Evolutionary conservation across 805 yeast species (phyloP), one percentile per base, ranked within the genome.

Genomic region (Teunomyces gatunensis): DNA sequence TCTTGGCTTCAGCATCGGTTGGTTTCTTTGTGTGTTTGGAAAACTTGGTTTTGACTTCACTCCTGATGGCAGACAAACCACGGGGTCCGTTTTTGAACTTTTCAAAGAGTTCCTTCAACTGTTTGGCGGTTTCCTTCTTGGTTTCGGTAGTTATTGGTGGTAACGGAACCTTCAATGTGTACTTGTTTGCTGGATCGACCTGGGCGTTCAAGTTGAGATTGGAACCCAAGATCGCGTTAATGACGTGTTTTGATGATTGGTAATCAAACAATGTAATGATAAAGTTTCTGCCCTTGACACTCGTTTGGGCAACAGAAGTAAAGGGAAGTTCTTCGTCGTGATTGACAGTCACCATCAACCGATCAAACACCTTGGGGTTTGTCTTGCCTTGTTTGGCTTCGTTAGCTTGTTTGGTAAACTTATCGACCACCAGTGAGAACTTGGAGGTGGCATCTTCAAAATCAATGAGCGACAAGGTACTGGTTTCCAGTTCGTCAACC

Each of bases 261-360:
- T 96, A 96, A 59, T 92, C 97, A 64, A 85, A 92, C 1, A 90
- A 91, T 0, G 96, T 89, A n/a, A 92, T 80, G 28, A 79, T 67
- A 45, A 89, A 72, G 54, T 81, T 75, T 56, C 87, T 77, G 5
- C 92, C 94, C 54, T 85, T 85, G 45, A 81, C 55, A 0, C 85
- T 69, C 2, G 92, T 84, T 51, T 84, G 84, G 1, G 96, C 96
- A 25, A 89, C 67, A 27, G 82, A 73, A 2, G 81, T 77, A 60
- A 85, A 85, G 2, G 75, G 75, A 1, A 60, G 61, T 6, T 69
- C 63, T 44, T 75, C 71, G 37, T 78, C 75, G 28, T 37, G 28
- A 30, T 74, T 76, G 3, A 79, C 56, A 13, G 71, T 68, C 13
- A 92, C 76, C 35, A 63, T 63, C 49, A 90, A 64, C 4, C 74